These are phyloP conservation scores for Coprinopsis strossmayeri DNA, from an alignment of 768 basidiomycete species.

Conservation along the genomic window DNA sequence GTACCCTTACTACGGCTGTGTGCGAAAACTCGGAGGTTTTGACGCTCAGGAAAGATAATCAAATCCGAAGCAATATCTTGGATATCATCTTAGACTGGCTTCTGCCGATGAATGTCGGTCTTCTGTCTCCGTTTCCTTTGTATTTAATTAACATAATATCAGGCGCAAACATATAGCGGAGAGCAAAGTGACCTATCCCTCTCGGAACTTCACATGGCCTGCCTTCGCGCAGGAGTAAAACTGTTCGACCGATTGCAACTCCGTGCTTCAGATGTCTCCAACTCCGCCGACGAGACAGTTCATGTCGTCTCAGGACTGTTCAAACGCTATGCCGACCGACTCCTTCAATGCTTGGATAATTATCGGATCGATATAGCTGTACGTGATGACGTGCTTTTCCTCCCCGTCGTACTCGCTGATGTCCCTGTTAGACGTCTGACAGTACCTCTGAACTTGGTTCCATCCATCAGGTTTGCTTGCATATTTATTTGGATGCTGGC, in stretches of 20 bases:
- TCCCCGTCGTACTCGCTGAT: slow-evolving; percentile 2
- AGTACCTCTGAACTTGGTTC: slow-evolving; percentile 43
- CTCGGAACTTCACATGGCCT: slow-evolving; percentile 67
- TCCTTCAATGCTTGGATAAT: slow-evolving; percentile 55
- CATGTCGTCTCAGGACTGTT: slow-evolving; percentile 76
- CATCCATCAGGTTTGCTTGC: slow-evolving; percentile 32
- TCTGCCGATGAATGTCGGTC: slow-evolving; percentile 41
- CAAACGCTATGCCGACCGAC: slow-evolving; percentile 63
- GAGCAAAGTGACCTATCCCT: slow-evolving; percentile 31
- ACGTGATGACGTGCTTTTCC: too few species aligned
- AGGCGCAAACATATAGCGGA: background rate
- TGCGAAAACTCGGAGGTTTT: slow-evolving; percentile 57
- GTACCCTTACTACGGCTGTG: slow-evolving; percentile 61
- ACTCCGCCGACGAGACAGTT: slow-evolving; percentile 54
- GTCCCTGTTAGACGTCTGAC: slow-evolving; percentile 36
- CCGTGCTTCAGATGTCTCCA: slow-evolving; percentile 42
- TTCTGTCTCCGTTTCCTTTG: too few species aligned
- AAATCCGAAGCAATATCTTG: slow-evolving; percentile 61
- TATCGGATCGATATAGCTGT: slow-evolving; percentile 48
- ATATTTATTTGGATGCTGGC: background rate
- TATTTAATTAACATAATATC: too few species aligned
- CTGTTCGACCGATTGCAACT: slow-evolving; percentile 73
- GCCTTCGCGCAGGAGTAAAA: slow-evolving; percentile 67
- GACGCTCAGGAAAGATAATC: slow-evolving; percentile 59
- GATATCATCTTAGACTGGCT: slow-evolving; percentile 83